These are phyloP conservation scores for Penicillium cinerascens DNA, from an alignment of 495 filamentous ascomycete genomes.

Conservation along the genomic window DNA sequence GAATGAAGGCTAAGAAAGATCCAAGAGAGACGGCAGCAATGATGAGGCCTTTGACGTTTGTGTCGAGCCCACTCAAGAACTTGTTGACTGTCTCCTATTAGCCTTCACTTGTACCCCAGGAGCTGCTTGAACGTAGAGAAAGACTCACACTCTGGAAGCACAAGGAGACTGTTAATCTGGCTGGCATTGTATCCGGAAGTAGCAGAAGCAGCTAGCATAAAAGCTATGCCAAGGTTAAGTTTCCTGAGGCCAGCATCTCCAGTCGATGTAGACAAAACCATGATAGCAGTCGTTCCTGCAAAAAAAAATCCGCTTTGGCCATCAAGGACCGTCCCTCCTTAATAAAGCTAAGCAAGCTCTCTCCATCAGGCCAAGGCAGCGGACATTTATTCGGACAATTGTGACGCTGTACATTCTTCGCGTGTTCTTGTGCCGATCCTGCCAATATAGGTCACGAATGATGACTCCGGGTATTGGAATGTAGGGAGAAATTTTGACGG, in stretches of 20 bases:
- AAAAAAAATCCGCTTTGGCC: not conserved
- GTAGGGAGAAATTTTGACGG: constrained; percentile 14
- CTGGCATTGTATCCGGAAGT: constrained; percentile 28
- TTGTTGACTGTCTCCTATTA: constrained; percentile 12
- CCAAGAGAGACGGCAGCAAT: constrained; percentile 27
- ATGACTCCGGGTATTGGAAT: constrained; percentile 13
- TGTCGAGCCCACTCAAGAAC: constrained; percentile 16
- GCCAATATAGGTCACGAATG: constrained; percentile 12
- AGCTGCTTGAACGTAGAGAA: not conserved
- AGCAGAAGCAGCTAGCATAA: constrained; percentile 28
- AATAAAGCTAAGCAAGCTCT: not conserved
- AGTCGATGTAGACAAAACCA: constrained; percentile 7
- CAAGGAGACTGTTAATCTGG: constrained; percentile 28
- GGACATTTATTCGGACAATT: constrained; percentile 16
- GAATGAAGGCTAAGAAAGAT: constrained; percentile 23
- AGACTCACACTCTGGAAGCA: constrained; percentile 26
- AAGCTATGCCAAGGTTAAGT: constrained; percentile 25
- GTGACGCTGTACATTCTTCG: constrained; percentile 16
- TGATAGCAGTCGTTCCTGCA: not conserved
- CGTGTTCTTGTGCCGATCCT: constrained; percentile 9
- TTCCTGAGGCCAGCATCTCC: constrained; percentile 19
- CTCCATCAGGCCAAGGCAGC: not conserved
- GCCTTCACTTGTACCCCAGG: not conserved
- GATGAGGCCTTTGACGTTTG: constrained; percentile 20
- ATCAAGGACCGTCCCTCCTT: not conserved